Conservation (phyloP, 2,329 filamentous ascomycete species). For the Dothistroma septosporum region DNA sequence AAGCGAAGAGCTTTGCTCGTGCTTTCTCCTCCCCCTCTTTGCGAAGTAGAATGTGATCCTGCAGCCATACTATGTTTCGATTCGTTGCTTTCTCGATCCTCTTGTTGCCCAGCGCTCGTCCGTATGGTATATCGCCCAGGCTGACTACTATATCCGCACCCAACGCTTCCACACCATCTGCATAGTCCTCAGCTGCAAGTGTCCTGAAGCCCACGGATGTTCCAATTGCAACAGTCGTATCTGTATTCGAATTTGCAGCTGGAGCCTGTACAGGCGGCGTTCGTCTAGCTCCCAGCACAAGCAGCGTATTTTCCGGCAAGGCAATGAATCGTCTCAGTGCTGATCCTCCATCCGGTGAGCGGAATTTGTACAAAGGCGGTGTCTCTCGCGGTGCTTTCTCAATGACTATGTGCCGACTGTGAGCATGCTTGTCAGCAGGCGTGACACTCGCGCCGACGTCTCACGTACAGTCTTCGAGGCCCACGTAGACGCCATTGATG, state of each 20-base stretch:
- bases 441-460: constrained; percentile 6
- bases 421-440: constrained; percentile 39
- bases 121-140: constrained; percentile 67
- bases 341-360: constrained; percentile 43
- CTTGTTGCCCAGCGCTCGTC: constrained; percentile 51
- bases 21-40: constrained; percentile 2
- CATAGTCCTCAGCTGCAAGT: constrained; percentile 66
- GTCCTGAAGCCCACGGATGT: constrained; percentile 82
- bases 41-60: constrained; percentile 54
- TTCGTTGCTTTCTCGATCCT: constrained; percentile 79
- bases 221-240: constrained; percentile 68
- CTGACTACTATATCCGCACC: constrained; percentile 76
- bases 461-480: constrained; percentile 83
- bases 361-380: constrained; percentile 52
- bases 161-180: constrained; percentile 59
- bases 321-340: constrained; percentile 74
- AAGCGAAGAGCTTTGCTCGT: constrained; percentile 56
- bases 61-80: constrained; percentile 77
- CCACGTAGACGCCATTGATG: constrained; percentile 70
- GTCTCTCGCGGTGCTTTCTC: constrained; percentile 52
- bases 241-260: constrained; percentile 52
- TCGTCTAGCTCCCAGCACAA: constrained; percentile 73
- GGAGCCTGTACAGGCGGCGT: constrained; percentile 68
- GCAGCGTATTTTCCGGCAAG: constrained; percentile 60
- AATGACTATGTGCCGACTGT: constrained; percentile 52